Percentiles rank a stretch among this genome's conserved stretches.
These are phyloP conservation scores for Lactifluus echinatus DNA, from an alignment of 768 basidiomycete species.

Conservation along the genomic window DNA sequence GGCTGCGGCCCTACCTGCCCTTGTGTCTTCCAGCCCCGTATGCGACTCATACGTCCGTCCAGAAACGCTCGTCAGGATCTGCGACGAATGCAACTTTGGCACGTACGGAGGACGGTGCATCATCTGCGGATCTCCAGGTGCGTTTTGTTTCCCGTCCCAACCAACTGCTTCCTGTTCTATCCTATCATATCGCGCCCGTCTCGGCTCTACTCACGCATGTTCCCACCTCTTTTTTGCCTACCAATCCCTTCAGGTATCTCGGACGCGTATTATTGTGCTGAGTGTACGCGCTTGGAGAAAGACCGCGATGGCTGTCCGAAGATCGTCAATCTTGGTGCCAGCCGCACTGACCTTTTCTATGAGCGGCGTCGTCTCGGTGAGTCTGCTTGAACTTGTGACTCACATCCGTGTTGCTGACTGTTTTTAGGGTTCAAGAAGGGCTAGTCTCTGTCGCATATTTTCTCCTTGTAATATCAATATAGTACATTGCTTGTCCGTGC, in stretches of 20 bases:
- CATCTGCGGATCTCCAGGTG: constrained; percentile 94
- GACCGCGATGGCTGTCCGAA: constrained; percentile 98
- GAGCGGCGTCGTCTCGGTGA: constrained; percentile 77
- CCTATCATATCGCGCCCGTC: no score
- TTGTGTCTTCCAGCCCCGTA: constrained; percentile 88
- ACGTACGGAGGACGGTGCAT: constrained; percentile 97
- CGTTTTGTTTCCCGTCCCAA: background rate
- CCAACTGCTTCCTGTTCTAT: background rate
- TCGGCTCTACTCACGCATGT: background rate
- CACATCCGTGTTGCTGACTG: background rate
- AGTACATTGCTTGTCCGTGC: background rate
- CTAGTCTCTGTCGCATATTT: constrained; percentile 20
- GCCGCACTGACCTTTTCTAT: constrained; percentile 87
- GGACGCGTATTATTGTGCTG: constrained; percentile 98
- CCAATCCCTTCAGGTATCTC: constrained; percentile 67
- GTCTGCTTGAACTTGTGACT: constrained; percentile 19
- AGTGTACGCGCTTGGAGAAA: constrained; percentile 94
- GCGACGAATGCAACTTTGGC: constrained; percentile 99
- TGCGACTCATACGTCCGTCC: constrained; percentile 99
- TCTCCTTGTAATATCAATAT: background rate
- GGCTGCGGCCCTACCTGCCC: no score
- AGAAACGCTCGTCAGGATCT: constrained; percentile 95
- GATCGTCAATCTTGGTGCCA: constrained; percentile 94
- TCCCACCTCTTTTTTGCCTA: background rate
- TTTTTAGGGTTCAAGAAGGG: constrained; percentile 62